phyloP scores from a whole-genome alignment of 1,284 basidiomycete genomes.

The Malassezia yamatoensis region DNA sequence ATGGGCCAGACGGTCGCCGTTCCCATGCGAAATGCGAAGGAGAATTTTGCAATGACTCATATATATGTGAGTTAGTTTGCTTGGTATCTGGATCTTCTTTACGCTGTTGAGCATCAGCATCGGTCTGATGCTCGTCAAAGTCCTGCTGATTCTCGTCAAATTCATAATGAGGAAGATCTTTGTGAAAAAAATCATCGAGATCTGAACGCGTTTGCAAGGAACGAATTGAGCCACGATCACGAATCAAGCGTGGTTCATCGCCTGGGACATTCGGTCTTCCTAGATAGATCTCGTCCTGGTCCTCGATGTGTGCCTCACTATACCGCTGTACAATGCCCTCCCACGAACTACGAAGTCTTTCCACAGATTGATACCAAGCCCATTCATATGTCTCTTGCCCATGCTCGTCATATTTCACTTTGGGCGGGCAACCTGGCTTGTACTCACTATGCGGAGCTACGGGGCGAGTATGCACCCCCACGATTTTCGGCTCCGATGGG shows the following conservation, averaged over 20 bases:
- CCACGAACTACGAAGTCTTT: constrained; percentile 40
- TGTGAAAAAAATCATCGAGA: constrained; percentile 40
- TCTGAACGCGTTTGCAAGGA: constrained; percentile 23
- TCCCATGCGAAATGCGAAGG: no score
- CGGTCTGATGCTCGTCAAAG: background rate
- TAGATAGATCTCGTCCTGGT: constrained; percentile 45
- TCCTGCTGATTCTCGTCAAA: background rate
- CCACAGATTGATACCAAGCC: constrained; percentile 30
- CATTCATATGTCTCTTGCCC: constrained; percentile 35
- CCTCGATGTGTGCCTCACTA: constrained; percentile 37
- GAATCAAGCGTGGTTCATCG: constrained; percentile 29
- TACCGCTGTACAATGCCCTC: constrained; percentile 40
- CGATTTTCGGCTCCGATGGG: background rate
- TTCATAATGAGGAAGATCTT: constrained; percentile 25
- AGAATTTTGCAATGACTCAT: no score
- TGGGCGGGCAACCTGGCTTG: constrained; percentile 1
- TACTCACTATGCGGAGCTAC: background rate
- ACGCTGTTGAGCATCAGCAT: background rate
- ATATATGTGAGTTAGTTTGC: no score
- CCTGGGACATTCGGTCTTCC: constrained; percentile 21
- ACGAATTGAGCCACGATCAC: constrained; percentile 34
- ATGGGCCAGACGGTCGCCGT: background rate
- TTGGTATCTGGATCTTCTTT: no score
- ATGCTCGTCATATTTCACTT: constrained; percentile 28
- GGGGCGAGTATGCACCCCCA: background rate